phyloP scores from a whole-genome alignment of 2,329 filamentous ascomycete species.

The Catunica adiposa region DNA sequence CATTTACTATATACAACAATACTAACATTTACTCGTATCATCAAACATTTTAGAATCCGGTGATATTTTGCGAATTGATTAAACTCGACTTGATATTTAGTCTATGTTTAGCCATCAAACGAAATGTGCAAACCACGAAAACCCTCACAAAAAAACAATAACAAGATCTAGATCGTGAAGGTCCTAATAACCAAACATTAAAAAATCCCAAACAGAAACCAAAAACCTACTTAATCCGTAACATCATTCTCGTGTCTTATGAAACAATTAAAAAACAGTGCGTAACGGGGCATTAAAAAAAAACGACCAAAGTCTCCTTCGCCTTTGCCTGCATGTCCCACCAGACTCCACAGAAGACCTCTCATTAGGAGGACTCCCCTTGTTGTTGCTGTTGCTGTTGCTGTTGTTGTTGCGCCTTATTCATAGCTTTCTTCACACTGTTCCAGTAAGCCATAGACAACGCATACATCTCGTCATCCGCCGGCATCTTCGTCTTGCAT shows the following conservation, averaged over 20 bases:
- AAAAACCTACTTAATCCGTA: too few species aligned
- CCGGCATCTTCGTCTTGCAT: constrained; percentile 41
- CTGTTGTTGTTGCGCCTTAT: constrained; percentile 8
- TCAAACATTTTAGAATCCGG: too few species aligned
- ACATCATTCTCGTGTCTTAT: not conserved
- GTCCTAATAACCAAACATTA: not conserved
- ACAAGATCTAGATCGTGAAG: not conserved
- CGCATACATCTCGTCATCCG: constrained; percentile 37
- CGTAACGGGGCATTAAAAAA: not conserved
- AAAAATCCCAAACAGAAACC: not conserved
- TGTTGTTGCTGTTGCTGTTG: constrained; percentile 3
- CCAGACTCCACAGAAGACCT: not conserved
- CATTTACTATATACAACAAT: not conserved
- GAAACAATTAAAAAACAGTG: not conserved
- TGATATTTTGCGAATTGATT: too few species aligned
- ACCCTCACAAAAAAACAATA: not conserved
- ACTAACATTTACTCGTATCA: not conserved
- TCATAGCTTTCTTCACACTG: constrained; percentile 36
- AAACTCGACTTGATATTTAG: too few species aligned
- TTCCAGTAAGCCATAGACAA: constrained; percentile 49
- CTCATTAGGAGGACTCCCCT: not conserved
- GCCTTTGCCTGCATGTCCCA: too few species aligned
- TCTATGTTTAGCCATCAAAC: not conserved
- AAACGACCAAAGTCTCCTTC: not conserved
- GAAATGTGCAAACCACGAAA: not conserved